Percentiles rank a stretch among this genome's conserved stretches.
Conservation (phyloP, 73 alveolate genomes). For the Tetrahymena elliotti region DNA sequence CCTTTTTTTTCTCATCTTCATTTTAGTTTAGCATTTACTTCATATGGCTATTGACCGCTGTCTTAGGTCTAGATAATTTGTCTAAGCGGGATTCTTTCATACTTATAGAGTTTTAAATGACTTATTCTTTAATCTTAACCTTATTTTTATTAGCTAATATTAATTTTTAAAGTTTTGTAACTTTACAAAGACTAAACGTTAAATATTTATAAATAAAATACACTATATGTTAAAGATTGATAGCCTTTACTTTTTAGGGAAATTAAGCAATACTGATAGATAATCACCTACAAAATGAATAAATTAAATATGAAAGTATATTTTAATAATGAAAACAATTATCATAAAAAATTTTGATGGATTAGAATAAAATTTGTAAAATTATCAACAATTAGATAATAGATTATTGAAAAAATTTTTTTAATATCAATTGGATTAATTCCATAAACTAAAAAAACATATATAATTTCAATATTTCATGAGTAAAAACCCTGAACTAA, state of each 20-base stretch:
- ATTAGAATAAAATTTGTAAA: no score
- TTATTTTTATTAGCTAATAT: not conserved
- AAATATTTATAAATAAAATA: not conserved
- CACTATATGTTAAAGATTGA: not conserved
- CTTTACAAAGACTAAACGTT: not conserved
- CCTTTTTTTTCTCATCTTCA: not conserved
- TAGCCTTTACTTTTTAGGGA: not conserved
- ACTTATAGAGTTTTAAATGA: not conserved
- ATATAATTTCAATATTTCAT: no score
- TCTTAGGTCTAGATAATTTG: not conserved
- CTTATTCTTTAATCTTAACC: not conserved
- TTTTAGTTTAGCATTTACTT: not conserved
- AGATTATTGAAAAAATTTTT: no score
- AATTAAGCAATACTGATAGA: not conserved
- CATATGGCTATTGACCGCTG: not conserved
- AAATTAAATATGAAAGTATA: no score
- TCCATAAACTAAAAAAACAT: no score
- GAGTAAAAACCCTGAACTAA: no score
- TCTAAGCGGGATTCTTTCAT: not conserved
- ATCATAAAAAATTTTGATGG: no score
- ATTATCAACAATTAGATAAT: no score
- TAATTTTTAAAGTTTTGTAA: not conserved
- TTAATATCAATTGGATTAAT: no score
- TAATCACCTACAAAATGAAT: not conserved
- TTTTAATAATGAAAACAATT: no score